phyloP scores from a whole-genome alignment of 2,329 filamentous ascomycete genomes.

The Neopestalotiopsis sp. region DNA sequence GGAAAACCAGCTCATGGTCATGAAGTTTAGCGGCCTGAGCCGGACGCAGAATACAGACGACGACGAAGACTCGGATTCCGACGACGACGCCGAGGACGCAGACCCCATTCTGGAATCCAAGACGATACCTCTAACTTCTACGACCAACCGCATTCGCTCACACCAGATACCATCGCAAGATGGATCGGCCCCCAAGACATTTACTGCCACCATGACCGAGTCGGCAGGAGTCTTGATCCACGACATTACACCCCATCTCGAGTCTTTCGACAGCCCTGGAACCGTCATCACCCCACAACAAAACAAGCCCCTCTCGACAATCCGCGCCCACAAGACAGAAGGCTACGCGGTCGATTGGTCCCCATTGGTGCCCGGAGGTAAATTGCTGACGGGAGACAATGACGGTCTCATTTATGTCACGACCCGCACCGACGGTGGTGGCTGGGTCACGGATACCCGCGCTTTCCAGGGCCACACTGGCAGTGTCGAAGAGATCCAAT shows the following conservation, averaged over 20 bases:
- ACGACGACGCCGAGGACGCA: constrained; percentile 75
- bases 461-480: constrained; percentile 83
- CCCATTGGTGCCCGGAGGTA: constrained; percentile 77
- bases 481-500: constrained; percentile 94
- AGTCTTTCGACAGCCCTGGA: constrained; percentile 89
- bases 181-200: constrained; percentile 75
- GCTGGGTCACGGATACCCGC: constrained; percentile 85
- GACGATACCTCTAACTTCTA: constrained; percentile 82
- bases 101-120: constrained; percentile 95
- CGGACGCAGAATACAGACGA: constrained; percentile 79
- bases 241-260: constrained; percentile 88
- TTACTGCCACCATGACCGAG: constrained; percentile 93
- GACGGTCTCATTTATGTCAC: constrained; percentile 89
- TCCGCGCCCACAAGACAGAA: constrained; percentile 90
- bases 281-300: constrained; percentile 79
- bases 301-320: constrained; percentile 85
- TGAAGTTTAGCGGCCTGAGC: constrained; percentile 93
- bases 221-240: constrained; percentile 88
- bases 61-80: constrained; percentile 71
- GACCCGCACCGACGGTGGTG: constrained; percentile 83
- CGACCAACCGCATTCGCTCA: constrained; percentile 90
- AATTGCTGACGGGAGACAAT: constrained; percentile 90
- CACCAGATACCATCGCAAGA: constrained; percentile 80
- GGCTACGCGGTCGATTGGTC: constrained; percentile 99
- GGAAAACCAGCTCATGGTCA: constrained; percentile 93